Percentiles rank a stretch among this genome's conserved stretches.
These are phyloP conservation scores for Diaporthe helianthi DNA, from an alignment of 2,329 filamentous ascomycete species.

Conservation along the genomic window DNA sequence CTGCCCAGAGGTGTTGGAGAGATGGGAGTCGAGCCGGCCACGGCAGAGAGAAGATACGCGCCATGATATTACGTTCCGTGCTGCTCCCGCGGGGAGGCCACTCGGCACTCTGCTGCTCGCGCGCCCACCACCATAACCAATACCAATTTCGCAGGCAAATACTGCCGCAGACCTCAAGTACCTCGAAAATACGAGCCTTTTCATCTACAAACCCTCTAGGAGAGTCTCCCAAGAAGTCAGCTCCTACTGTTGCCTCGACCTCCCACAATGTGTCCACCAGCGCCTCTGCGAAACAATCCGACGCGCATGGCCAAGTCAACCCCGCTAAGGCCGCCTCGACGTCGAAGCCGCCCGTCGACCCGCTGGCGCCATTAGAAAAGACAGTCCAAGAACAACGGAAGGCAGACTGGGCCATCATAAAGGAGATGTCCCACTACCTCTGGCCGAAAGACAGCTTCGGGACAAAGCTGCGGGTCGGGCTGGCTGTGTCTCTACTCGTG, in stretches of 20 bases:
- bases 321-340: not conserved
- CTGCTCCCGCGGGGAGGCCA: conserved; percentile 24
- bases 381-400: conserved; percentile 88
- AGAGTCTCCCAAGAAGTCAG: conserved; percentile 15
- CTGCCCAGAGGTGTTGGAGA: not conserved
- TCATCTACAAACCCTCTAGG: conserved; percentile 24
- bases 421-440: conserved; percentile 93
- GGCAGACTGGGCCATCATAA: conserved; percentile 98
- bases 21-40: conserved; percentile 17
- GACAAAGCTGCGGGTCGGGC: conserved; percentile 82
- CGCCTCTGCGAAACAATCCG: not conserved
- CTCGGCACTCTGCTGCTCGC: conserved; percentile 20
- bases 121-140: conserved; percentile 12
- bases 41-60: not conserved
- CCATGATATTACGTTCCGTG: conserved; percentile 29
- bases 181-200: conserved; percentile 17
- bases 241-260: not conserved
- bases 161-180: conserved; percentile 6
- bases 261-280: not conserved
- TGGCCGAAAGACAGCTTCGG: conserved; percentile 91
- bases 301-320: not conserved
- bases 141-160: conserved; percentile 22
- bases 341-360: conserved; percentile 48
- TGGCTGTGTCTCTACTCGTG: conserved; percentile 83
- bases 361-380: conserved; percentile 70